Evolutionary conservation across 1,284 basidiomycete species (phyloP), one percentile per base, ranked within the genome.

Genomic region (Grifola frondosa): DNA sequence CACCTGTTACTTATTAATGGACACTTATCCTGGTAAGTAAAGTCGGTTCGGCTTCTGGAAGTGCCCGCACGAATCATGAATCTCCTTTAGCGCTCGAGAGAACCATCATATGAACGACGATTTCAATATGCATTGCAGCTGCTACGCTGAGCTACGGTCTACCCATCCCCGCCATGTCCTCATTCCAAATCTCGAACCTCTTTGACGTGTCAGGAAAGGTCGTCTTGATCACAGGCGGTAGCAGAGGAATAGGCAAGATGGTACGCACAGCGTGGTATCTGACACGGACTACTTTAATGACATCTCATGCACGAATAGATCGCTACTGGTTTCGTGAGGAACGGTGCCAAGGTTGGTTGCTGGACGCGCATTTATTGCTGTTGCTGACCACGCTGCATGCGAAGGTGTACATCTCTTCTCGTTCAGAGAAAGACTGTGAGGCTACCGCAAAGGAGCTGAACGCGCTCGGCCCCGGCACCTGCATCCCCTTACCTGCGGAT

Each of bases 171-270:
- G 29, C 17, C 30, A 77, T 74, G 72, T 61, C 54, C 49, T 66
- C 70, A 11, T 64, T 76, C 24, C 59, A 70, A 38, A 49, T 63
- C 9, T 52, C 62, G n/a, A 70, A 65, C 20, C 63, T 85, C 20
- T 86, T 86, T 62, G 58, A 67, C 40, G 80, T 85, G 43, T 65
- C 73, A 37, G 77, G 68, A 34, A 86, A 84, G 57, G 75, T 84
- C 5, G 78, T 80, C 2, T 67, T 87, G 25, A 71, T 85, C 26
- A 86, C 83, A 0, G 85, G 84, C n/a, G 84, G 84, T n/a, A 83
- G 78, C 30, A 68, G 80, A 42, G 83, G 82, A 20, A 77, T 85
- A 33, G 81, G 83, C 20, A 84, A 81, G 67, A 83, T 82, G 81
- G 81, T 80, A 40, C 47, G 74, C 63, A 17, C 15, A 25, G 25